Evolutionary conservation across 345 rosid species (phyloP).

Genomic region (Clausena lansium): DNA sequence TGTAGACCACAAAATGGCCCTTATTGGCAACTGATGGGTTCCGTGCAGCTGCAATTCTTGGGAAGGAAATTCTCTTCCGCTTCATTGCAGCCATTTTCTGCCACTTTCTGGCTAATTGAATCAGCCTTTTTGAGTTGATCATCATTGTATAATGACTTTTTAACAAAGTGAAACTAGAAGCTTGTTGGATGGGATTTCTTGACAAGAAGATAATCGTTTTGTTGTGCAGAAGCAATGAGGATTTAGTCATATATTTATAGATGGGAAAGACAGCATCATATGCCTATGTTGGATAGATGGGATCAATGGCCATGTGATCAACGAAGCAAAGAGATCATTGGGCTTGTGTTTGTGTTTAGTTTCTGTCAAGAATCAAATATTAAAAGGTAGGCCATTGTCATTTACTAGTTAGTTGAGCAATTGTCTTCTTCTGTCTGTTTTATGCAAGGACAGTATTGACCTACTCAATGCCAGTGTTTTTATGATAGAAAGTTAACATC

Average conservation of each 20-base stretch:
- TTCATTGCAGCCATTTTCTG: constrained; percentile 11
- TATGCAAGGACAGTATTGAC: not conserved
- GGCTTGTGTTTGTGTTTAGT: not conserved
- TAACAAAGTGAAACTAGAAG: not conserved
- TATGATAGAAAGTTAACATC: not conserved
- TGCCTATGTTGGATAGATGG: not conserved
- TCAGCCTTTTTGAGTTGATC: constrained; percentile 22
- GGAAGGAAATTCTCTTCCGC: constrained; percentile 17
- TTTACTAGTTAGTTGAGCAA: not conserved
- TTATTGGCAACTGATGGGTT: constrained; percentile 10
- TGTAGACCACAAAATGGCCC: constrained; percentile 40
- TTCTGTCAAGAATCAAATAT: not conserved
- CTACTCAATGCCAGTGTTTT: not conserved
- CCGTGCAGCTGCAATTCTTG: constrained; percentile 3
- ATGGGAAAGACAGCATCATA: not conserved
- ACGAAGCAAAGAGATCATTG: not conserved
- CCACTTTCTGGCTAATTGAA: constrained; percentile 26
- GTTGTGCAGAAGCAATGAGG: not conserved
- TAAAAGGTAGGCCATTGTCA: not conserved
- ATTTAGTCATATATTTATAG: not conserved
- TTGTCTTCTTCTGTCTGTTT: not conserved
- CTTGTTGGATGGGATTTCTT: not conserved
- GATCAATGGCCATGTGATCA: not conserved
- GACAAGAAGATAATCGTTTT: not conserved
- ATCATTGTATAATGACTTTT: constrained; percentile 2